These are phyloP conservation scores for Camellia lanceoleosa DNA, from an alignment of 148 eudicot species.

Conservation along the genomic window DNA sequence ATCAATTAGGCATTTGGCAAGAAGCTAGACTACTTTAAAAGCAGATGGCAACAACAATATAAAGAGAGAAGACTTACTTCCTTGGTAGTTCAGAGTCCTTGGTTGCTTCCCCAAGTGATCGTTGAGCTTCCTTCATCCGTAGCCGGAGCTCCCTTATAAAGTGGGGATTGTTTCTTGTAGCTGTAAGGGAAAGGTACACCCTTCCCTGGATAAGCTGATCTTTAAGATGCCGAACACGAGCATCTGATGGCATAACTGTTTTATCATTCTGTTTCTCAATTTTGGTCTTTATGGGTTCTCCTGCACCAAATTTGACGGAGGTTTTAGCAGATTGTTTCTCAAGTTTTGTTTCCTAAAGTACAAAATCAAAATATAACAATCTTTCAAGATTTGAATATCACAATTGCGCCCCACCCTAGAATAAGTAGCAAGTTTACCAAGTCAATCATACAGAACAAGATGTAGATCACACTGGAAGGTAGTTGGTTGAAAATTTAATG, in stretches of 20 bases:
- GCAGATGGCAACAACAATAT: not conserved
- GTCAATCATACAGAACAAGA: not conserved
- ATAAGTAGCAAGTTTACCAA: not conserved
- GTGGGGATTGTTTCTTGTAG: constrained; percentile 76
- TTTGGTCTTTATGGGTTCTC: constrained; percentile 28
- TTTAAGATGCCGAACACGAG: constrained; percentile 66
- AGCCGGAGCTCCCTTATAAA: constrained; percentile 82
- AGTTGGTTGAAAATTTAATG: not conserved
- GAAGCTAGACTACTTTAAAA: not conserved
- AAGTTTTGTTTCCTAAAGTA: constrained; percentile 35
- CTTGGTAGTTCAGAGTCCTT: constrained; percentile 70
- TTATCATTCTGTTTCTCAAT: constrained; percentile 42
- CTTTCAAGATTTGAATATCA: not conserved
- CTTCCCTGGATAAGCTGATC: constrained; percentile 82
- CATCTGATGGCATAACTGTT: constrained; percentile 33
- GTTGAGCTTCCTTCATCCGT: constrained; percentile 78
- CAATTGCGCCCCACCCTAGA: not conserved
- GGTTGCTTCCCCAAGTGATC: constrained; percentile 72
- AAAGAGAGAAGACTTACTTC: constrained; percentile 45
- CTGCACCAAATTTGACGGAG: constrained; percentile 20
- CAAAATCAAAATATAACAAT: constrained; percentile 8
- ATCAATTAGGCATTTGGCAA: not conserved
- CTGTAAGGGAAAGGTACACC: constrained; percentile 76
- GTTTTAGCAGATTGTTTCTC: constrained; percentile 25
- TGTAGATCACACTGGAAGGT: not conserved